phyloP scores from a whole-genome alignment of 805 yeast genomes.

The Candida easanensis region DNA sequence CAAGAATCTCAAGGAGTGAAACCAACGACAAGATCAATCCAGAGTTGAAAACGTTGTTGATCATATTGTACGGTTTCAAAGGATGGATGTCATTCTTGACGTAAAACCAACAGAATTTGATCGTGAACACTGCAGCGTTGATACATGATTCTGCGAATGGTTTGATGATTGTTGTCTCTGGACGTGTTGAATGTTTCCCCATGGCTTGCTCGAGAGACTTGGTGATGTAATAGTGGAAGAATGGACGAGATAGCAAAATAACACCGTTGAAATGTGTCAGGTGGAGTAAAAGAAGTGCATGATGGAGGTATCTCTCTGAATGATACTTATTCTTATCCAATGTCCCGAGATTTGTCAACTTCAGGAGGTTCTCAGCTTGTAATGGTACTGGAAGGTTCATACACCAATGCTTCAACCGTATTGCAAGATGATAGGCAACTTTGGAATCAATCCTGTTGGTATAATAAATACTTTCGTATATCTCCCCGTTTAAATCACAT shows the following conservation, averaged over 20 bases:
- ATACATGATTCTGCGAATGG: conserved; percentile 34
- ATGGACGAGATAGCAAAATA: conserved; percentile 37
- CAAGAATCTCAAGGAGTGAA: conserved; percentile 17
- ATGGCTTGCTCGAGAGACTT: conserved; percentile 12
- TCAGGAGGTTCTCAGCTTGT: conserved; percentile 4
- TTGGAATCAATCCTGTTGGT: conserved; percentile 30
- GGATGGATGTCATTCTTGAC: conserved; percentile 29
- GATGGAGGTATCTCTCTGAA: conserved; percentile 6
- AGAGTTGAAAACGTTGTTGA: conserved; percentile 32
- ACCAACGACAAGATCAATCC: conserved; percentile 33
- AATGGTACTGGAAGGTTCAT: conserved; percentile 1
- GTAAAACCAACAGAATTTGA: conserved; percentile 28
- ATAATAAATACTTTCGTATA: conserved; percentile 29
- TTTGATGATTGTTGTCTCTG: conserved; percentile 13
- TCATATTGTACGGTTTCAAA: conserved; percentile 32
- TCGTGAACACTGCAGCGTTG: conserved; percentile 32
- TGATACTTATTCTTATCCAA: conserved; percentile 1
- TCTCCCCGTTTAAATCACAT: conserved; percentile 31
- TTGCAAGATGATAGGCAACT: conserved; percentile 22
- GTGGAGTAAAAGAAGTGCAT: conserved; percentile 29
- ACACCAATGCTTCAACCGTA: conserved; percentile 17
- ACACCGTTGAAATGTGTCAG: conserved; percentile 34
- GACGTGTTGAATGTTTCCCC: background rate
- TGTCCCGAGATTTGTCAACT: background rate
- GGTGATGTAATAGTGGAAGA: conserved; percentile 32